Percentiles rank a stretch among this genome's conserved stretches.
Evolutionary conservation across 2,329 filamentous ascomycete species (phyloP).

Genomic region (Spiromastix sp.): DNA sequence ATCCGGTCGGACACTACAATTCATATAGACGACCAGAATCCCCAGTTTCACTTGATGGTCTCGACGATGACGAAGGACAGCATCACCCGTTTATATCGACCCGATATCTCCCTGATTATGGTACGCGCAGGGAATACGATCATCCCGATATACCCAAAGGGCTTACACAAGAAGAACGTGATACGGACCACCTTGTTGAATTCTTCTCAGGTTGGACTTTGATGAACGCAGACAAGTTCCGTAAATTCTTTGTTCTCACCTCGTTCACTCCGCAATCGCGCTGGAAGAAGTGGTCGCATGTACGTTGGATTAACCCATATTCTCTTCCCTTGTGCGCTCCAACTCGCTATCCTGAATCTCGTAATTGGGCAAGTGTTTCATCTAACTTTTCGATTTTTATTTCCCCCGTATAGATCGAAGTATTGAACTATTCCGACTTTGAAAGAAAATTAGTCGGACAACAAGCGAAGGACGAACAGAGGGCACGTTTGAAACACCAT

Average conservation of each 20-base stretch:
- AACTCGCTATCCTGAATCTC: no score
- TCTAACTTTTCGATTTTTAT: no score
- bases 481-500: no score
- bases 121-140: constrained; percentile 17
- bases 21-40: constrained; percentile 6
- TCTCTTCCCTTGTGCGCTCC: no score
- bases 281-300: constrained; percentile 23
- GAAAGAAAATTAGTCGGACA: constrained; percentile 8
- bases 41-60: constrained; percentile 15
- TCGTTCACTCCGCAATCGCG: constrained; percentile 13
- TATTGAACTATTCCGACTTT: constrained; percentile 9
- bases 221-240: constrained; percentile 21
- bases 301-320: constrained; percentile 10
- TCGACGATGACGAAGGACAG: constrained; percentile 14
- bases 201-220: constrained; percentile 29
- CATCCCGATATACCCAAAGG: constrained; percentile 15
- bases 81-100: constrained; percentile 22
- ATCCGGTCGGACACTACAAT: constrained; percentile 7
- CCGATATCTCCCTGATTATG: constrained; percentile 18
- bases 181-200: constrained; percentile 28
- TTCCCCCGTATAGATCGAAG: constrained; percentile 9
- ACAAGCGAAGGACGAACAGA: no score
- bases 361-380: no score
- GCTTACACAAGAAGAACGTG: constrained; percentile 18
- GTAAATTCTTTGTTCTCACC: constrained; percentile 23